A percentile compares a stretch with the other conserved stretches of the same genome.
These are phyloP conservation scores for Tetrahymena thermophila DNA, from an alignment of 73 alveolate genomes.

Conservation along the genomic window DNA sequence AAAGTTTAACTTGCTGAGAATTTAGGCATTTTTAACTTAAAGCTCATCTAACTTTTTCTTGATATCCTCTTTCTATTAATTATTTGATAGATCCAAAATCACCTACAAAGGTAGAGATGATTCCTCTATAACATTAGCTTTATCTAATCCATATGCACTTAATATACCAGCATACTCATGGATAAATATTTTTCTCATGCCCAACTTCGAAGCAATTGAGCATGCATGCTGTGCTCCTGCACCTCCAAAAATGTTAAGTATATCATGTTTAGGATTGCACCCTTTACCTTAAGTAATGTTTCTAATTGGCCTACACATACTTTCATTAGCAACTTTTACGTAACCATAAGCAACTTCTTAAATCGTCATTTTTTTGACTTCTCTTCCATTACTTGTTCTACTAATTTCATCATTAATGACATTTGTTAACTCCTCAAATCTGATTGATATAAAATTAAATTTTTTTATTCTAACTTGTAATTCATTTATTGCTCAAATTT, in stretches of 20 bases:
- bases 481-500: slow-evolving; percentile 44
- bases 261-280: slow-evolving; percentile 60
- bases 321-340: slow-evolving; percentile 84
- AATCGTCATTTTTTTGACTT: background rate
- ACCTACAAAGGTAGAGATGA: background rate
- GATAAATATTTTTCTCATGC: slow-evolving; percentile 58
- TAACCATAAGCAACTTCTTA: slow-evolving; percentile 68
- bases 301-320: slow-evolving; percentile 87
- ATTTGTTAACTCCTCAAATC: background rate
- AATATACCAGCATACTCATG: slow-evolving; percentile 56
- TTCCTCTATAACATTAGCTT: slow-evolving; percentile 3
- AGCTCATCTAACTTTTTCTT: slow-evolving; percentile 36
- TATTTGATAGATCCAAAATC: background rate
- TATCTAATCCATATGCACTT: slow-evolving; percentile 36
- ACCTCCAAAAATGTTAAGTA: slow-evolving; percentile 78
- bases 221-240: slow-evolving; percentile 94
- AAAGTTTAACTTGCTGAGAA: background rate
- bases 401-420: background rate
- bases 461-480: slow-evolving; percentile 4
- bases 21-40: background rate
- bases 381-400: background rate
- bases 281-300: slow-evolving; percentile 76
- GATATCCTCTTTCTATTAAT: background rate
- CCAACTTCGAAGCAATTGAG: slow-evolving; percentile 69
- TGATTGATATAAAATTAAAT: background rate